Evolutionary conservation across 1,284 basidiomycete genomes (phyloP).

Genomic region (Papiliotrema laurentii): DNA sequence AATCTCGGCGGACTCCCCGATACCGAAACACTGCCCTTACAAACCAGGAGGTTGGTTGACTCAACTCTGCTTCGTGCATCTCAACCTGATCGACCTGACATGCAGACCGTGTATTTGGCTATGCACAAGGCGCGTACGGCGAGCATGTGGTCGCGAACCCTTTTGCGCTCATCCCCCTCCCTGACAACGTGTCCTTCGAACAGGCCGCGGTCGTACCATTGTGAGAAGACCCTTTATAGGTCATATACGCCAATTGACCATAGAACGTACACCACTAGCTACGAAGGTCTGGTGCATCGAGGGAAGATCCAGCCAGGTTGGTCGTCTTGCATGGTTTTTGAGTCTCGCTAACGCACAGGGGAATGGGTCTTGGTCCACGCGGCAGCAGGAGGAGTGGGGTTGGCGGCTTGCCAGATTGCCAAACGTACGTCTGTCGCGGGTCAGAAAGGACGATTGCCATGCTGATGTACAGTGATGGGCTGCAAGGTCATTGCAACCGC

Average conservation of each 20-base stretch:
- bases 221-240: conserved; percentile 10
- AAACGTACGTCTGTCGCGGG: conserved; percentile 53
- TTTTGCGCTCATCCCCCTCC: conserved; percentile 57
- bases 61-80: neutral
- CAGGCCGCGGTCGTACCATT: conserved; percentile 52
- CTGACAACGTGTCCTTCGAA: conserved; percentile 61
- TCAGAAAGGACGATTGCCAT: neutral
- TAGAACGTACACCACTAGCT: conserved; percentile 83
- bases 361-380: conserved; percentile 87
- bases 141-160: conserved; percentile 63
- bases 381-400: conserved; percentile 82
- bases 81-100: neutral
- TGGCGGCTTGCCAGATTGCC: conserved; percentile 83
- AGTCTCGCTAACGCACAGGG: conserved; percentile 48
- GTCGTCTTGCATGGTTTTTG: neutral
- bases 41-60: conserved; percentile 57
- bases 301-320: conserved; percentile 68
- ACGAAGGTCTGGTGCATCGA: conserved; percentile 80
- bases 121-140: conserved; percentile 69
- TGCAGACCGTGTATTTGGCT: conserved; percentile 82
- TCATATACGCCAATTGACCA: neutral
- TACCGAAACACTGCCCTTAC: conserved; percentile 75
- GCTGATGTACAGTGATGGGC: conserved; percentile 29
- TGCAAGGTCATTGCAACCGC: conserved; percentile 52
- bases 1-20: conserved; percentile 67